Conservation (phyloP, 139 green algal species). For the Micractinium sp. region DNA sequence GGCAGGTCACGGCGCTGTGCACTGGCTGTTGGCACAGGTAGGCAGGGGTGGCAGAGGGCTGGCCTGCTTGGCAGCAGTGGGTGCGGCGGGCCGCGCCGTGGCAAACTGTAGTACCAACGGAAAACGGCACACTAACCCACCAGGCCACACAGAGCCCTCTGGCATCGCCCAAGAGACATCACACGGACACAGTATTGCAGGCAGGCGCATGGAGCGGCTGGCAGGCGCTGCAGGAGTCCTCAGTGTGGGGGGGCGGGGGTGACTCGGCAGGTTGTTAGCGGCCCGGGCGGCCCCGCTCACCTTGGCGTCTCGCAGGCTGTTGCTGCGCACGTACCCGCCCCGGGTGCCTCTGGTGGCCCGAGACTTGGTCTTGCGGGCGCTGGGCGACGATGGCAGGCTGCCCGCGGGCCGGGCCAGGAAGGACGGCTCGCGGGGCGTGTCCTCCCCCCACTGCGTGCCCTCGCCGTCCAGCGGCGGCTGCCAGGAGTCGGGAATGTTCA, state of each 20-base stretch:
- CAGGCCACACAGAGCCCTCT: no score
- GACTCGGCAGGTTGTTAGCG: constrained; percentile 1
- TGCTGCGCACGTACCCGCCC: background rate
- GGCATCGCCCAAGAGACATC: no score
- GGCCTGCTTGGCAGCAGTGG: no score
- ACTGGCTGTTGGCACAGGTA: no score
- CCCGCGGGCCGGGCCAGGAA: background rate
- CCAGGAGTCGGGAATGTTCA: background rate
- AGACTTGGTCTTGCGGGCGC: constrained; percentile 13
- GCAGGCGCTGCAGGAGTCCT: no score
- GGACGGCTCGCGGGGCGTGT: constrained; percentile 1
- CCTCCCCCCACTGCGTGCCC: background rate
- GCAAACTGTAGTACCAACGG: no score
- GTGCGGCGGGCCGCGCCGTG: no score
- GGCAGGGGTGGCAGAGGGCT: no score
- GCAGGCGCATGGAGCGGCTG: no score
- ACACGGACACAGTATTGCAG: no score
- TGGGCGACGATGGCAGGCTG: constrained; percentile 16
- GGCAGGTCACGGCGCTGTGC: background rate
- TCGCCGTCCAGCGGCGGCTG: background rate
- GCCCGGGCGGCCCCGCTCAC: background rate
- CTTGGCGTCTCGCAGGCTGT: constrained; percentile 26
- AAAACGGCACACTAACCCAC: no score
- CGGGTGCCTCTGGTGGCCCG: background rate
- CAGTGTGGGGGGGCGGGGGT: background rate